Evolutionary conservation across 306 rosid species (phyloP).

Genomic region (Elaeagnus macrophylla): DNA sequence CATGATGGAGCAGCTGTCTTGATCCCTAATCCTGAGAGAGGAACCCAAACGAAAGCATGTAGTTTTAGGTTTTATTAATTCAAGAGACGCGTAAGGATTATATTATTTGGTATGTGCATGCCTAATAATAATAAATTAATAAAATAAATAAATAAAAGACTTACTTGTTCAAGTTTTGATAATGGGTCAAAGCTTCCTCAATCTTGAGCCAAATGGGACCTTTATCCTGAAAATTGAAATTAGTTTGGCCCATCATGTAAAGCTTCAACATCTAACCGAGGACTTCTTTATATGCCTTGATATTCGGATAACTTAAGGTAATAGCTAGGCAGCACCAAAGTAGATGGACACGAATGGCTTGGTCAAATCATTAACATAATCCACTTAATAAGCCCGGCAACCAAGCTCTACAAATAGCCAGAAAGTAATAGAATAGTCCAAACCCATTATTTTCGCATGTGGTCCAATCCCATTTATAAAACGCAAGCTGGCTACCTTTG

Average conservation of each 20-base stretch:
- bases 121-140: no score
- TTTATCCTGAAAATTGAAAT: slow-evolving; percentile 55
- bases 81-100: no score
- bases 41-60: no score
- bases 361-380: slow-evolving; percentile 51
- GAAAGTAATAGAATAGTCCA: slow-evolving; percentile 59
- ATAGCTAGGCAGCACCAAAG: slow-evolving; percentile 86
- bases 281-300: slow-evolving; percentile 82
- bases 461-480: slow-evolving; percentile 51
- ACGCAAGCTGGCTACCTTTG: slow-evolving; percentile 69
- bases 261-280: slow-evolving; percentile 65
- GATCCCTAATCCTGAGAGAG: slow-evolving; percentile 22
- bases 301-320: slow-evolving; percentile 59
- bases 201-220: slow-evolving; percentile 62
- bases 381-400: slow-evolving; percentile 51
- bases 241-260: slow-evolving; percentile 60
- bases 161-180: slow-evolving; percentile 45
- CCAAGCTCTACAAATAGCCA: slow-evolving; percentile 84
- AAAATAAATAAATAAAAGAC: not conserved
- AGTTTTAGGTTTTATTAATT: no score
- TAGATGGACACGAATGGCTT: slow-evolving; percentile 89
- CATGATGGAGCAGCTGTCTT: slow-evolving; percentile 62
- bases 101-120: no score
- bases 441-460: slow-evolving; percentile 73
- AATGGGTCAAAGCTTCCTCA: slow-evolving; percentile 48